A percentile compares a stretch with the other conserved stretches of the same genome.
phyloP scores from a whole-genome alignment of 2,329 filamentous ascomycete species.

The Neonectria faginata region DNA sequence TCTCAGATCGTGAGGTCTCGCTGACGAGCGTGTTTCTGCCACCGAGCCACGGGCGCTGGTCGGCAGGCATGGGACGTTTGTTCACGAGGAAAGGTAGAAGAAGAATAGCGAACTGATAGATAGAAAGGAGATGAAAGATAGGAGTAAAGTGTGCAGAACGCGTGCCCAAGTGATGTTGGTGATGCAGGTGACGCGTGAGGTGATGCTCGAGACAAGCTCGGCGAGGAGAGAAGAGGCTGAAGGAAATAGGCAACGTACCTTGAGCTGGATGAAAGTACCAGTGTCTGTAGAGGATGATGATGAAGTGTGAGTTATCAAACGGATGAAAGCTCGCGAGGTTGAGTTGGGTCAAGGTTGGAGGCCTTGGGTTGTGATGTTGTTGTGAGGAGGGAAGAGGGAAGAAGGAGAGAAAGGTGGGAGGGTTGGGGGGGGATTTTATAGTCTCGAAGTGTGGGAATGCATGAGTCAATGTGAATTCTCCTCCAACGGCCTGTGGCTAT shows the following conservation, averaged over 20 bases:
- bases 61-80: not conserved
- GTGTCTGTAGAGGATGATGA: not conserved
- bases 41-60: not conserved
- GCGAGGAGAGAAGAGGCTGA: not conserved
- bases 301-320: not conserved
- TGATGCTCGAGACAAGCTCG: not conserved
- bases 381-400: constrained; percentile 1
- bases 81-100: not conserved
- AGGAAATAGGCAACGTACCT: not conserved
- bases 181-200: constrained; percentile 3
- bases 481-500: not conserved
- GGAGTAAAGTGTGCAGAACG: not conserved
- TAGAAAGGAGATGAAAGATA: not conserved
- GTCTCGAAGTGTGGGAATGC: not conserved
- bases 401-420: not conserved
- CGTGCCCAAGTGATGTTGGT: too few species aligned
- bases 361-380: not conserved
- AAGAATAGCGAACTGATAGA: too few species aligned
- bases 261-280: not conserved
- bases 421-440: not conserved
- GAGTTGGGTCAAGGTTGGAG: not conserved
- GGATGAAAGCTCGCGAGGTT: not conserved
- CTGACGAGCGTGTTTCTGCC: not conserved
- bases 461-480: not conserved
- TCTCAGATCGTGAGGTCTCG: not conserved